Conservation (phyloP, 208 protist species). For the Leishmania lainsoni region DNA sequence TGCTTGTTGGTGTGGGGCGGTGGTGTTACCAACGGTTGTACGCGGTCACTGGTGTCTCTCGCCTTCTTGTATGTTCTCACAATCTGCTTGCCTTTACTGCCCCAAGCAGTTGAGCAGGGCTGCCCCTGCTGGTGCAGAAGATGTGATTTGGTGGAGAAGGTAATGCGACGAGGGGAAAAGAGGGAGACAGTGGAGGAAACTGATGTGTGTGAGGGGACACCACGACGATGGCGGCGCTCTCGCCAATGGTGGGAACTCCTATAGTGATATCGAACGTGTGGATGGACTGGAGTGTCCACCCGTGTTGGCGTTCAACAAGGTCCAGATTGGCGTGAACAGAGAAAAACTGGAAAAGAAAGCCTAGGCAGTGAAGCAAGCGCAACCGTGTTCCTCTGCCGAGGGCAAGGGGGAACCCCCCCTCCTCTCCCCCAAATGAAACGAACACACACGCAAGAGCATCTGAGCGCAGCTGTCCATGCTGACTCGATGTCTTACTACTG, state of each 20-base stretch:
- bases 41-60: background rate
- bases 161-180: background rate
- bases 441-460: background rate
- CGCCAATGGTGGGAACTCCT: background rate
- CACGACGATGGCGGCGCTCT: background rate
- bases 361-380: no score
- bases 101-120: background rate
- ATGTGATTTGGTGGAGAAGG: background rate
- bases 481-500: background rate
- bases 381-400: no score
- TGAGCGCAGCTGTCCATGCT: background rate
- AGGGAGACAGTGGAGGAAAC: background rate
- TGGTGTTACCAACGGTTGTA: background rate
- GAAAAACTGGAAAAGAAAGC: background rate
- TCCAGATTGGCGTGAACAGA: background rate
- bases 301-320: background rate
- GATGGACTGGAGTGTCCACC: background rate
- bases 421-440: background rate
- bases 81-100: background rate
- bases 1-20: background rate
- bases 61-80: background rate
- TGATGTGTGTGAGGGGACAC: background rate
- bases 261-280: background rate
- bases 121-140: background rate
- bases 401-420: no score